Conservation (phyloP, 768 basidiomycete species). For the Pulveroboletus sp. region DNA sequence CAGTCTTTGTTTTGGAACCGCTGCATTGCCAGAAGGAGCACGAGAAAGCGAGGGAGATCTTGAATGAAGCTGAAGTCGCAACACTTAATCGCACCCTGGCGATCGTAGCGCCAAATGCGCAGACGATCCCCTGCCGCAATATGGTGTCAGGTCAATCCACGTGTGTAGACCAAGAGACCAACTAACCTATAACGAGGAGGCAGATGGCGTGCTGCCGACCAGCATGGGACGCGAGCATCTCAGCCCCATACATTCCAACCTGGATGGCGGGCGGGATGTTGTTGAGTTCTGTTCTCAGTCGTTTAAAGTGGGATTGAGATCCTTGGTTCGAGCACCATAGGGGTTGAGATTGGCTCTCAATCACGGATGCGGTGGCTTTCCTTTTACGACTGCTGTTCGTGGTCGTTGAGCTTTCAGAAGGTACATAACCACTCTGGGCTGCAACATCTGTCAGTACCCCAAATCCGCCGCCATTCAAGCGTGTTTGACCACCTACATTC, state of each 20-base stretch:
- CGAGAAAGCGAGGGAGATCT: not conserved
- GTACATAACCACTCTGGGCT: no score
- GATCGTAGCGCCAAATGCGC: conserved; percentile 3
- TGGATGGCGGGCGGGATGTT: not conserved
- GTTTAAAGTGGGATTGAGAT: not conserved
- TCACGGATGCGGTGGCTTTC: no score
- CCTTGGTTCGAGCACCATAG: not conserved
- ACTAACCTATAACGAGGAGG: not conserved
- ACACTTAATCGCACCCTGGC: not conserved
- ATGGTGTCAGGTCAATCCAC: not conserved
- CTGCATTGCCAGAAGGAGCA: conserved; percentile 10
- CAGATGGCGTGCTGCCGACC: conserved; percentile 1
- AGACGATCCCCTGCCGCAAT: not conserved
- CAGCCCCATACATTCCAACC: not conserved
- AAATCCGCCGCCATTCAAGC: no score
- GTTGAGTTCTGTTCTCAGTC: not conserved
- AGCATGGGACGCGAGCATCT: conserved; percentile 7
- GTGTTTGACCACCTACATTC: no score
- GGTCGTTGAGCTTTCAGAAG: no score
- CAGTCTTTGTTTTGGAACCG: conserved; percentile 5
- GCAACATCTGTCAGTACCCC: no score
- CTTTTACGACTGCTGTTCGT: not conserved
- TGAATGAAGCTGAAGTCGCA: no score
- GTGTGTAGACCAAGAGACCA: not conserved
- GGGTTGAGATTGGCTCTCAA: not conserved